Percentiles rank a stretch among this genome's conserved stretches.
phyloP scores from a whole-genome alignment of 345 rosid species.

The Lenwebbia sp. region DNA sequence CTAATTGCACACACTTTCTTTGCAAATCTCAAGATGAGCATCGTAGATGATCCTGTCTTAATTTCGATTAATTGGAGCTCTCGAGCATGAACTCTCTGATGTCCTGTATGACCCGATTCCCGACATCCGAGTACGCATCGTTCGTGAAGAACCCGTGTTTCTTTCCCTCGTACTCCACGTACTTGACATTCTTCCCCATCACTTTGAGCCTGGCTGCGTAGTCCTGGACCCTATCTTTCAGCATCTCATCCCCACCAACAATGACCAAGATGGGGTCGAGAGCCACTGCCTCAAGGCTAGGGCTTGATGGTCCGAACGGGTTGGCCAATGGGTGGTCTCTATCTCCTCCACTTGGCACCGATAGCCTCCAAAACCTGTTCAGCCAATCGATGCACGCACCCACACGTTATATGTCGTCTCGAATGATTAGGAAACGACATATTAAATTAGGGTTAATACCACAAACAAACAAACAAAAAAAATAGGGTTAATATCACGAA shows the following conservation, averaged over 20 bases:
- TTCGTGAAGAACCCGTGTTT: slow-evolving; percentile 65
- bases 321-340: slow-evolving; percentile 74
- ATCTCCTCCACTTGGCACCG: slow-evolving; percentile 51
- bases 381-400: background rate
- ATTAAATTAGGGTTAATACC: background rate
- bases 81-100: slow-evolving; percentile 31
- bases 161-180: slow-evolving; percentile 47
- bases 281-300: slow-evolving; percentile 21
- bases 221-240: slow-evolving; percentile 62
- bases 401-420: background rate
- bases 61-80: slow-evolving; percentile 1
- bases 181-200: slow-evolving; percentile 46
- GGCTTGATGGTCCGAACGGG: slow-evolving; percentile 69
- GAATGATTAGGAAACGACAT: background rate
- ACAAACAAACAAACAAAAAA: too few species aligned
- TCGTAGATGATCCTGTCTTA: background rate
- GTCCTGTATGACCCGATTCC: slow-evolving; percentile 21
- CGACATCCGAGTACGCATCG: slow-evolving; percentile 38
- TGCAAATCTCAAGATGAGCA: background rate
- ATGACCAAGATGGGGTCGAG: slow-evolving; percentile 61
- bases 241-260: slow-evolving; percentile 48
- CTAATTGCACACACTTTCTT: background rate
- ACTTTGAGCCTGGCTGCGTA: slow-evolving; percentile 45
- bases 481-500: too few species aligned
- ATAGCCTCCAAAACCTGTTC: slow-evolving; percentile 78